Percentiles rank a stretch among this genome's conserved stretches.
These are phyloP conservation scores for Lactifluus piperatus DNA, from an alignment of 768 basidiomycete genomes.

Conservation along the genomic window DNA sequence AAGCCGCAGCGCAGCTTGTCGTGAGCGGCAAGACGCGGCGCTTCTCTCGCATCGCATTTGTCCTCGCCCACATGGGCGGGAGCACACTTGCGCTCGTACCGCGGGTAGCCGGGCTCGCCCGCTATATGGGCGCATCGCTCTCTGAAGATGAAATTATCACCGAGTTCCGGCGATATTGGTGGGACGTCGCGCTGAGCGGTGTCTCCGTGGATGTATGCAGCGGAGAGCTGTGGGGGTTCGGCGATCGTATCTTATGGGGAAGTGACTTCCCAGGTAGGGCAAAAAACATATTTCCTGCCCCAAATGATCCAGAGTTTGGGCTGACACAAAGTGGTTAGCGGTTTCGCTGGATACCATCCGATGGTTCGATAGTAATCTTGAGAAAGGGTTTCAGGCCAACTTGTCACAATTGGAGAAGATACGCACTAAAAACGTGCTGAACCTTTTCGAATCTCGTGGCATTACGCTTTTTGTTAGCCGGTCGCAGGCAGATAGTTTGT, in stretches of 20 bases:
- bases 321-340: slow-evolving; percentile 4
- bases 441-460: slow-evolving; percentile 32
- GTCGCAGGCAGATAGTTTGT: background rate
- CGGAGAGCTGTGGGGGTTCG: slow-evolving; percentile 41
- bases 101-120: slow-evolving; percentile 58
- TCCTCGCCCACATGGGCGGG: slow-evolving; percentile 72
- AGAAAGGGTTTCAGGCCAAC: slow-evolving; percentile 27
- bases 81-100: slow-evolving; percentile 54
- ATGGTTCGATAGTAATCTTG: slow-evolving; percentile 44
- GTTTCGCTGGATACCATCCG: slow-evolving; percentile 26
- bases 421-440: slow-evolving; percentile 41
- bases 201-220: slow-evolving; percentile 44
- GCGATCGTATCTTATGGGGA: slow-evolving; percentile 55
- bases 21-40: slow-evolving; percentile 61
- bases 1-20: slow-evolving; percentile 71
- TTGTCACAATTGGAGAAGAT: slow-evolving; percentile 35
- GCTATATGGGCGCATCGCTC: slow-evolving; percentile 62
- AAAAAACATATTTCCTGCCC: no score
- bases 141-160: slow-evolving; percentile 53
- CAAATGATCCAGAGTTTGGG: no score
- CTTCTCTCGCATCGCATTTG: slow-evolving; percentile 49
- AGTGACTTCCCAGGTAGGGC: slow-evolving; percentile 65
- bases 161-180: slow-evolving; percentile 67
- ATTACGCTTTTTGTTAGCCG: background rate
- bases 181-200: slow-evolving; percentile 61